Conservation (phyloP, 2,329 filamentous ascomycete genomes). For the Diplocarpon rosae region DNA sequence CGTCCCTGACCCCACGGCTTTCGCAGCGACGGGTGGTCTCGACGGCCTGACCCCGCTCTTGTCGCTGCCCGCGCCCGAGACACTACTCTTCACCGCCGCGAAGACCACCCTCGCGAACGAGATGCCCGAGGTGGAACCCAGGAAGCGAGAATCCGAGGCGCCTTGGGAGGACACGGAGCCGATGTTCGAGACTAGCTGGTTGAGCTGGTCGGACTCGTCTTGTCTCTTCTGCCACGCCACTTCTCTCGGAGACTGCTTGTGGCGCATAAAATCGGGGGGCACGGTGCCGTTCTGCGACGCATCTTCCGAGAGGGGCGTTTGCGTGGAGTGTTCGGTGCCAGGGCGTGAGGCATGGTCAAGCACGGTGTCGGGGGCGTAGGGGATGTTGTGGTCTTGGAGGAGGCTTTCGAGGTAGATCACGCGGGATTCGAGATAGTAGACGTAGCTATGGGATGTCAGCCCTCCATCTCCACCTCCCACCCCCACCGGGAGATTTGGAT, state of each 20-base stretch:
- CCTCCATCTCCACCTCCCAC: neutral
- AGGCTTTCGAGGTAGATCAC: slow-evolving; percentile 73
- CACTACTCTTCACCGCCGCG: slow-evolving; percentile 72
- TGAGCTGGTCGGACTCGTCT: slow-evolving; percentile 49
- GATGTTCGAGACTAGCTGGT: slow-evolving; percentile 57
- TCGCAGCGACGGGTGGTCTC: slow-evolving; percentile 37
- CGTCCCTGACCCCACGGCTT: slow-evolving; percentile 35
- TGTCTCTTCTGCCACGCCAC: slow-evolving; percentile 32
- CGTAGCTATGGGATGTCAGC: slow-evolving; percentile 50
- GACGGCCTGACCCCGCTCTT: slow-evolving; percentile 50
- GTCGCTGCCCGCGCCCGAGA: slow-evolving; percentile 55
- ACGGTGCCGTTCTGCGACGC: slow-evolving; percentile 12
- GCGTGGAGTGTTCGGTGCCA: slow-evolving; percentile 22
- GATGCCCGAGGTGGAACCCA: slow-evolving; percentile 80
- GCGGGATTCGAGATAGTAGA: slow-evolving; percentile 85
- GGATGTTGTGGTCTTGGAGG: slow-evolving; percentile 55
- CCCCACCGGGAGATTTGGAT: neutral
- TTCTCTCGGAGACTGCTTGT: slow-evolving; percentile 21
- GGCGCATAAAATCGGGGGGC: slow-evolving; percentile 4
- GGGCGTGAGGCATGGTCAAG: slow-evolving; percentile 51
- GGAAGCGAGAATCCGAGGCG: slow-evolving; percentile 65
- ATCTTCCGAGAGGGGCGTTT: slow-evolving; percentile 24
- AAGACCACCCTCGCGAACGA: slow-evolving; percentile 93
- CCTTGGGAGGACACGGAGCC: slow-evolving; percentile 70
- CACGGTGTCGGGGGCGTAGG: slow-evolving; percentile 59